These are phyloP conservation scores for Calonectria ilicicola DNA, from an alignment of 2,329 filamentous ascomycete genomes.

Conservation along the genomic window DNA sequence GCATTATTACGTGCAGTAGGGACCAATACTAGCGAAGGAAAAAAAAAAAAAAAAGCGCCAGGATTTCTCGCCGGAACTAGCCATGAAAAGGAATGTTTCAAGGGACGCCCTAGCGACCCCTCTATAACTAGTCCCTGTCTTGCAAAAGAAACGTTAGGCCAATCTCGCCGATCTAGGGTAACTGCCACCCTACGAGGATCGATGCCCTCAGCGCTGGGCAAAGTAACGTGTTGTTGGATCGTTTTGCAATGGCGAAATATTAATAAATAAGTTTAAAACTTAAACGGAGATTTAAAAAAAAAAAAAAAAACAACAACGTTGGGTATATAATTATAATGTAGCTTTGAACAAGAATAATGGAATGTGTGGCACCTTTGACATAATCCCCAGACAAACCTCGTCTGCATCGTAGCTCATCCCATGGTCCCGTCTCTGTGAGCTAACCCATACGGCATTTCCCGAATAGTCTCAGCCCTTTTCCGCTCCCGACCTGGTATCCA, in stretches of 20 bases:
- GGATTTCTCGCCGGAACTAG: background rate
- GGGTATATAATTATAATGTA: too few species aligned
- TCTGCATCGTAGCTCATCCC: too few species aligned
- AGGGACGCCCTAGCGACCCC: background rate
- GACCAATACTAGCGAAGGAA: background rate
- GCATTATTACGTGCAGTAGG: conserved; percentile 6
- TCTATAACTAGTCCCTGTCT: background rate
- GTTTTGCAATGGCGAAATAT: too few species aligned
- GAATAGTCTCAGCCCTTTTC: background rate
- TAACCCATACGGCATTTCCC: background rate
- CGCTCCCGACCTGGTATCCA: background rate
- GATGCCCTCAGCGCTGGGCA: background rate
- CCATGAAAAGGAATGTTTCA: conserved; percentile 1
- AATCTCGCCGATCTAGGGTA: background rate
- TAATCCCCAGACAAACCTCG: background rate
- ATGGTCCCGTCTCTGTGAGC: too few species aligned
- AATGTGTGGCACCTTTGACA: too few species aligned
- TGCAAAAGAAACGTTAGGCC: conserved; percentile 1
- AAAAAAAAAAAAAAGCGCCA: background rate
- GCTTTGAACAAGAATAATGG: too few species aligned
- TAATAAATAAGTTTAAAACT: too few species aligned
- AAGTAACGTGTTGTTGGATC: background rate
- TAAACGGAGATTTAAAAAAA: too few species aligned
- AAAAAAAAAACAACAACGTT: too few species aligned
- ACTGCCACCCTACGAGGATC: background rate